Evolutionary conservation across 163 green algal species (phyloP), one percentile per base, ranked within the genome.

Genomic region (Prototheca cutis): DNA sequence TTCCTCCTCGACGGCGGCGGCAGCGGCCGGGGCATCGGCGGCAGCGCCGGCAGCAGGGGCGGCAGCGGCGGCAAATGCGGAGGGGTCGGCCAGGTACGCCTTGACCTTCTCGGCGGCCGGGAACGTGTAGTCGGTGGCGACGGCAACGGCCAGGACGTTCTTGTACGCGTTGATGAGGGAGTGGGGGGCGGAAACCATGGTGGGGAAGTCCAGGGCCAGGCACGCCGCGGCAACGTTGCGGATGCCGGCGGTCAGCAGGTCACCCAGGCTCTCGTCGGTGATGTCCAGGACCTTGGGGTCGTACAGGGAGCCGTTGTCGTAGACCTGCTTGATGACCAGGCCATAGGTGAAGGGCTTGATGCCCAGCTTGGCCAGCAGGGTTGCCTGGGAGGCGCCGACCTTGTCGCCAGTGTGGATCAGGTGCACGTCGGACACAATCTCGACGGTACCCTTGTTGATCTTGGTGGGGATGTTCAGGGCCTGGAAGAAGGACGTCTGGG

Each of bases 381-480:
- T 92, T 18, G 93, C 93, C 81, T 97, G 86, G 25, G 91, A 98
- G 28, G 83, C 78, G 58, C 90, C 89, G 29, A 99, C 71, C 71
- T 94, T 94, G 40, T 98, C 89, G 52, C 90, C 90, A 19, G 55
- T 58, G 67, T 87, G 88, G 65, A 98, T 84, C 59, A 97, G 74
- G 55, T 88, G 70, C 33, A 97, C 82, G 54, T 95, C 87, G 29
- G 69, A 71, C 53, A 94, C 77, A 64, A 99, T 98, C 68, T 99
- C 93, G 63, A 99, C 93, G 34, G 86, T 91, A 77, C 93, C 93
- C 84, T 95, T 97, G 86, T 95, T 98, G 71, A 99, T 99, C 93
- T 99, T 99, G 73, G 93, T 99, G 65, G 93, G 87, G 74, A 99
- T 97, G 79, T 94, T 95, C 28, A 99, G 82, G 52, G 88, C 88